Evolutionary conservation across 371 early-diverging fungal genomes (phyloP).

Genomic region (Mucor plumbeus): DNA sequence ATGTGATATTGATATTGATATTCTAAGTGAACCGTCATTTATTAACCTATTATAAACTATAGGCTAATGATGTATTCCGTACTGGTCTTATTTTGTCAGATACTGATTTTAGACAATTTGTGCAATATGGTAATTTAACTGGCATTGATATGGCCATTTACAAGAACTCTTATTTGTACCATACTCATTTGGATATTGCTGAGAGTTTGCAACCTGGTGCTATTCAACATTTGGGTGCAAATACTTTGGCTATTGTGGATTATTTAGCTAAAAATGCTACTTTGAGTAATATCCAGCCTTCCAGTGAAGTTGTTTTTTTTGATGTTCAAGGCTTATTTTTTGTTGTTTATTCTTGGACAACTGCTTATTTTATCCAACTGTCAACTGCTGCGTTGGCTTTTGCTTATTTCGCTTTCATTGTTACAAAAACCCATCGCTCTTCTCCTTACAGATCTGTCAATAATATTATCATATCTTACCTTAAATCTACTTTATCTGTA

Average conservation of each 20-base stretch:
- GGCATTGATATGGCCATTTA: conserved; percentile 79
- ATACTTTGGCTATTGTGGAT: conserved; percentile 62
- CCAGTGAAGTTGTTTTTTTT: conserved; percentile 66
- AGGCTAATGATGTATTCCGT: conserved; percentile 75
- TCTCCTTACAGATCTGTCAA: conserved; percentile 48
- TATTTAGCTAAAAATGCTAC: conserved; percentile 60
- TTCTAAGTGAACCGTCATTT: no score
- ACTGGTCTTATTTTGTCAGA: conserved; percentile 77
- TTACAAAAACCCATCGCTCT: conserved; percentile 33
- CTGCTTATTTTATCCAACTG: conserved; percentile 58
- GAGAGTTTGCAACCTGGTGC: conserved; percentile 66
- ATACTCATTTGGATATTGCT: conserved; percentile 72
- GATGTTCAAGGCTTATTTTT: conserved; percentile 69
- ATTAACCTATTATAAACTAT: no score
- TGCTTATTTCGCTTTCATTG: conserved; percentile 38
- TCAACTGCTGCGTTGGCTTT: conserved; percentile 29
- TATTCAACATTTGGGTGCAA: conserved; percentile 78
- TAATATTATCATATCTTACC: conserved; percentile 36
- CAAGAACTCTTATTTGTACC: conserved; percentile 74
- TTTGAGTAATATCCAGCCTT: conserved; percentile 52
- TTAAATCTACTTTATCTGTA: conserved; percentile 41
- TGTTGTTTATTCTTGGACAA: conserved; percentile 63
- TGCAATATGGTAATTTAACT: conserved; percentile 68
- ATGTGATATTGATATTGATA: no score
- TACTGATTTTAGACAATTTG: conserved; percentile 81